Percentiles rank a stretch among this genome's conserved stretches.
phyloP scores from a whole-genome alignment of 2,329 filamentous ascomycete species.

The Alternaria novae-zelandiae region DNA sequence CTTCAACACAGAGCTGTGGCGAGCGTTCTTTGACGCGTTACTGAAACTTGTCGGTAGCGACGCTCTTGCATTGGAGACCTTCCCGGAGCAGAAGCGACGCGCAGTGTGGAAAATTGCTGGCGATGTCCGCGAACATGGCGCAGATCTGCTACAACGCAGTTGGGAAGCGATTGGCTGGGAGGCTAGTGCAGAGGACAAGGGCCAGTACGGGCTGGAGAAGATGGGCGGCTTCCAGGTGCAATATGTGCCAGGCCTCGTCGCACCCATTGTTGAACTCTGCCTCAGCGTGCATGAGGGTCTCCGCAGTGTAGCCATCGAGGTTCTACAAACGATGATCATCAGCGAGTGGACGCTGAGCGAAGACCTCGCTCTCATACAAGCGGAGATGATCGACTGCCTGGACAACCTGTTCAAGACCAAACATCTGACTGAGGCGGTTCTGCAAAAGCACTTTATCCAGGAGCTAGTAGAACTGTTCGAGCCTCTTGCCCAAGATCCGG shows the following conservation, averaged over 20 bases:
- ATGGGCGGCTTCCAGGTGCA: constrained; percentile 98
- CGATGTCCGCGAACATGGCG: constrained; percentile 90
- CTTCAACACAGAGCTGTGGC: constrained; percentile 95
- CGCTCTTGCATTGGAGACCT: constrained; percentile 88
- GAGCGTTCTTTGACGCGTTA: constrained; percentile 86
- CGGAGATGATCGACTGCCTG: constrained; percentile 93
- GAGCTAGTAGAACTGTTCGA: constrained; percentile 85
- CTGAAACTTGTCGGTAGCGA: constrained; percentile 89
- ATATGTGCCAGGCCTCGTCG: constrained; percentile 91
- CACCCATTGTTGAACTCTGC: constrained; percentile 90
- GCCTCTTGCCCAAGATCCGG: constrained; percentile 67
- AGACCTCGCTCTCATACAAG: constrained; percentile 88
- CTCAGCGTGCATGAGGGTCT: constrained; percentile 94
- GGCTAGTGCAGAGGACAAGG: constrained; percentile 77
- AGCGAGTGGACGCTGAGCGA: constrained; percentile 97
- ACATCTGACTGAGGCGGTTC: constrained; percentile 82
- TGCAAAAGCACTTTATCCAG: constrained; percentile 90
- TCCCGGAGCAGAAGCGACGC: constrained; percentile 93
- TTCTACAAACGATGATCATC: constrained; percentile 96
- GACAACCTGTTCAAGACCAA: constrained; percentile 90
- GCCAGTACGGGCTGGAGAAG: constrained; percentile 77
- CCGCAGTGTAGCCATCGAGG: constrained; percentile 86
- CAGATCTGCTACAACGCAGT: constrained; percentile 79
- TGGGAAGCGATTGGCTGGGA: constrained; percentile 99
- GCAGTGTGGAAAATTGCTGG: constrained; percentile 99